Evolutionary conservation across 202 grass and related monocot species (phyloP), one percentile per base, ranked within the genome.

Genomic region (Schoenoplectus triqueter): DNA sequence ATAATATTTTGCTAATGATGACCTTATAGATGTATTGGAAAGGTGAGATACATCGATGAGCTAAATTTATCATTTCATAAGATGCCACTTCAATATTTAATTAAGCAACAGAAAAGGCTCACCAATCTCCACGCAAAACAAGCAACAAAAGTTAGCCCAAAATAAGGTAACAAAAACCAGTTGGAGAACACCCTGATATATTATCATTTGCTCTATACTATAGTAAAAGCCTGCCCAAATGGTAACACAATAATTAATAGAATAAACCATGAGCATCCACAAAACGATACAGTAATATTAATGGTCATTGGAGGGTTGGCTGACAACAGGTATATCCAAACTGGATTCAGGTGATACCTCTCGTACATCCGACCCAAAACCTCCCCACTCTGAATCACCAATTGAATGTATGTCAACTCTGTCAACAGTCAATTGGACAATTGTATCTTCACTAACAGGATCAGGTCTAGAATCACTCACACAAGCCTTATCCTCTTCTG

Each of bases 401-500:
- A 95, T 82, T 6, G 91, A 90, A 82, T 59, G 82, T 71, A 98
- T 95, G 45, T 95, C 91, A 1, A 93, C 78, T 83, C 85, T 82
- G 66, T 98, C 95, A 3, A 92, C 87, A 5, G 90, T 90, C 71
- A 90, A 76, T 52, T 89, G 88, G 2, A 92, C 89, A 75, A 89
- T 86, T 42, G 81, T 92, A 50, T 84, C 78, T 67, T 84, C 82
- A 13, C 84, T 76, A 80, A 95, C 48, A 0, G 88, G 86, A 69
- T 94, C 76, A 14, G 76, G 74, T 64, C 91, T 89, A 64, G 86
- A 86, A 81, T 97, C 91, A 52, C 89, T 93, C 85, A 99, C 86
- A 42, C 96, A 99, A 85, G 93, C 91, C 87, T 99, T 99, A 80
- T 99, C 96, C 69, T 92, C 92, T 67, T 93, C 91, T 69, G 88